Evolutionary conservation across 129 eudicot species (phyloP).

Genomic region (Flaveria brownii): DNA sequence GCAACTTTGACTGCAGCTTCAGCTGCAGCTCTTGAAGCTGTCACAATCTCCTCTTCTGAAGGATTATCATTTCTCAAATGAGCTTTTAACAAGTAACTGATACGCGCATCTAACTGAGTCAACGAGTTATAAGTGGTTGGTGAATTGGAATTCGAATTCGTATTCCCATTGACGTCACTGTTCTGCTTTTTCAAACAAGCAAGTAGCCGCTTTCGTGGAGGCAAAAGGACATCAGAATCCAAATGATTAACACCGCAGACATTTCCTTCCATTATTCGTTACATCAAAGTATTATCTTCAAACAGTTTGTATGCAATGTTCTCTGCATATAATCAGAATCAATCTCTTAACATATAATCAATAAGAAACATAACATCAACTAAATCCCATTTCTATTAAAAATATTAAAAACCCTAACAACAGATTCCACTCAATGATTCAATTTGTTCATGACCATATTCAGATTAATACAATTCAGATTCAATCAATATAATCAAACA

Average conservation of each 20-base stretch:
- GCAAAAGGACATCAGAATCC: slow-evolving; percentile 82
- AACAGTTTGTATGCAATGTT: slow-evolving; percentile 25
- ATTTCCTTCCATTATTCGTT: slow-evolving; percentile 58
- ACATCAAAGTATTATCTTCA: slow-evolving; percentile 39
- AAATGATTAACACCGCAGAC: slow-evolving; percentile 53
- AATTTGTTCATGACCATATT: slow-evolving; percentile 10
- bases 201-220: slow-evolving; percentile 85
- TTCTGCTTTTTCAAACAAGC: slow-evolving; percentile 83
- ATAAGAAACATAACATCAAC: slow-evolving; percentile 20
- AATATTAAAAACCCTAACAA: slow-evolving; percentile 31
- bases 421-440: slow-evolving; percentile 18
- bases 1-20: slow-evolving; percentile 62
- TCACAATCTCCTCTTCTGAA: slow-evolving; percentile 65
- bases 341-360: slow-evolving; percentile 27
- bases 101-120: slow-evolving; percentile 48
- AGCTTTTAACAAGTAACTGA: slow-evolving; percentile 52
- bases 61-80: slow-evolving; percentile 52
- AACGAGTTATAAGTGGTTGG: slow-evolving; percentile 33
- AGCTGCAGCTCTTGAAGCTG: slow-evolving; percentile 61
- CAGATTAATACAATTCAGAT: slow-evolving; percentile 31
- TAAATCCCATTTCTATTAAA: slow-evolving; percentile 18
- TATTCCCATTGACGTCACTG: slow-evolving; percentile 35
- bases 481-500: slow-evolving; percentile 27
- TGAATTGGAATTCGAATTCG: slow-evolving; percentile 12
- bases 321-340: slow-evolving; percentile 37